A percentile compares a stretch with the other conserved stretches of the same genome.
Evolutionary conservation across 2,329 filamentous ascomycete genomes (phyloP).

Genomic region (Talaromyces sp.): DNA sequence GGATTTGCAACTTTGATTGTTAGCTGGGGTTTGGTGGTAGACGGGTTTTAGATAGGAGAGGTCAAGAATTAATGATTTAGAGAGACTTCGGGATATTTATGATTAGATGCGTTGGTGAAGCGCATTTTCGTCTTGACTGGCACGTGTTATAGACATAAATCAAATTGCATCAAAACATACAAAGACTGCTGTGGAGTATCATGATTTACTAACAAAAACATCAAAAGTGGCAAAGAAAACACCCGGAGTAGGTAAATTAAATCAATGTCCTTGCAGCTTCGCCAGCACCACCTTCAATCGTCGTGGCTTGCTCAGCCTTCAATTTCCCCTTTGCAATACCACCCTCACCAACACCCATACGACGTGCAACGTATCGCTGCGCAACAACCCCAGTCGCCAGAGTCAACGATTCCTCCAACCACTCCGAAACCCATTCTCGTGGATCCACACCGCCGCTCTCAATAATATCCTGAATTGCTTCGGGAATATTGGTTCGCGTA

Average conservation of each 20-base stretch:
- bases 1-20: conserved; percentile 58
- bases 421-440: conserved; percentile 94
- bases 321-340: conserved; percentile 54
- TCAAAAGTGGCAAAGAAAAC: neutral
- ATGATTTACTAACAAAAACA: conserved; percentile 6
- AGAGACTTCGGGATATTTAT: neutral
- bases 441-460: conserved; percentile 72
- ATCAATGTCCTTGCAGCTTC: conserved; percentile 54
- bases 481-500: conserved; percentile 52
- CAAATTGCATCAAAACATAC: neutral
- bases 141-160: neutral
- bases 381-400: conserved; percentile 79
- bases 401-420: conserved; percentile 82
- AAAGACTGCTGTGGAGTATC: conserved; percentile 9
- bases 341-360: conserved; percentile 94
- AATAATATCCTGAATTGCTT: conserved; percentile 83
- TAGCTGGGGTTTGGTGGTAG: neutral
- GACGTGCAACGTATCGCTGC: conserved; percentile 86
- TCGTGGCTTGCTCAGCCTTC: conserved; percentile 48
- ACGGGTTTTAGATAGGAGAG: neutral
- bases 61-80: neutral
- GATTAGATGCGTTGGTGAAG: neutral
- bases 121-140: neutral
- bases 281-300: conserved; percentile 54
- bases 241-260: neutral